Conservation (phyloP, 352 stramenopile genomes). For the Globisporangium splendens region DNA sequence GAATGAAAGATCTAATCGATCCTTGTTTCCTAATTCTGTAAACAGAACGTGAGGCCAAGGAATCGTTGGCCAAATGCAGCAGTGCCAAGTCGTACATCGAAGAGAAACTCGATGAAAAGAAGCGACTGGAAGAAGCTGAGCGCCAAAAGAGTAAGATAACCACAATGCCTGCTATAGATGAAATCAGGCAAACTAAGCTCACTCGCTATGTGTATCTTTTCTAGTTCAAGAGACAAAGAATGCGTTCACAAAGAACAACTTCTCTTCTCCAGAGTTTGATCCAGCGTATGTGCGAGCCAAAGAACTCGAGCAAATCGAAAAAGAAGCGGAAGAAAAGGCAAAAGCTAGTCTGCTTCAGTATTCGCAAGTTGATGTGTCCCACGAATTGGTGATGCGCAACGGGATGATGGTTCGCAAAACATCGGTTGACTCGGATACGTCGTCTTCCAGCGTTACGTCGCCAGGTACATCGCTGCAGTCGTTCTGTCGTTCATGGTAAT, state of each 20-base stretch:
- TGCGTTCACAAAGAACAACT: slow-evolving; percentile 44
- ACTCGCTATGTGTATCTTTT: background rate
- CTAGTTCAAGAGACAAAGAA: slow-evolving; percentile 27
- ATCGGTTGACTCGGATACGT: slow-evolving; percentile 15
- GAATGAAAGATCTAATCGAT: too few relatives aligned
- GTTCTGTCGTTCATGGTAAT: background rate
- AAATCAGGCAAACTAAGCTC: background rate
- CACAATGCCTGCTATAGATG: background rate
- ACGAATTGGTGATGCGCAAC: slow-evolving; percentile 66
- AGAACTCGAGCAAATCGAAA: slow-evolving; percentile 41
- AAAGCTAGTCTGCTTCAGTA: slow-evolving; percentile 51
- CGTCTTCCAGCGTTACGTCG: slow-evolving; percentile 5
- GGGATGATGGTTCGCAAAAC: slow-evolving; percentile 45
- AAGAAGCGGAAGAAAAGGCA: slow-evolving; percentile 53
- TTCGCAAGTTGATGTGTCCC: slow-evolving; percentile 46
- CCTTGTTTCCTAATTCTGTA: slow-evolving; percentile 5
- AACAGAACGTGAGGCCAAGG: slow-evolving; percentile 35
- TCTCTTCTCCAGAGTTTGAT: slow-evolving; percentile 45
- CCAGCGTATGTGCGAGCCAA: slow-evolving; percentile 53
- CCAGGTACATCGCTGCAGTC: slow-evolving; percentile 9
- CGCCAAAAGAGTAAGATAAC: slow-evolving; percentile 23
- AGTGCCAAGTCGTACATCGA: slow-evolving; percentile 57
- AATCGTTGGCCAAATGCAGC: slow-evolving; percentile 29
- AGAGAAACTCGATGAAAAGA: slow-evolving; percentile 61
- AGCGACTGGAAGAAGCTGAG: slow-evolving; percentile 44